A percentile compares a stretch with the other conserved stretches of the same genome.
Evolutionary conservation across 2,329 filamentous ascomycete genomes (phyloP).

Genomic region (Talaromyces piceae): DNA sequence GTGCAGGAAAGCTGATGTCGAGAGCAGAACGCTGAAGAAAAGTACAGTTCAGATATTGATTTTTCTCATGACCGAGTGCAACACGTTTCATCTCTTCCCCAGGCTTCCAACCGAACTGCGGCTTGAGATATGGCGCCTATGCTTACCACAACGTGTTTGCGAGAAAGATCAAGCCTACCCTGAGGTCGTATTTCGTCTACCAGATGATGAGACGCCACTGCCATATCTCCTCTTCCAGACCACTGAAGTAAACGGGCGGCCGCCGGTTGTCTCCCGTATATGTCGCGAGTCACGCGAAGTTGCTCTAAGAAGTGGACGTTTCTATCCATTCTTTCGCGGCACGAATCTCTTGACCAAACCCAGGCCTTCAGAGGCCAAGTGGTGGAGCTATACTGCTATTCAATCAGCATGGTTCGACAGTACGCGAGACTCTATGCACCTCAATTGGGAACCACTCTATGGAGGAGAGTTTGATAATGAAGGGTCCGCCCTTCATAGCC

Average conservation of each 20-base stretch:
- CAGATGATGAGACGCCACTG: neutral
- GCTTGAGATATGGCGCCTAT: slow-evolving; percentile 4
- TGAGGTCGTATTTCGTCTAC: neutral
- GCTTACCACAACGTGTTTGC: slow-evolving; percentile 1
- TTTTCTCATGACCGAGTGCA: no score
- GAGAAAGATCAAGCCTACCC: neutral
- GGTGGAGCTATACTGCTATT: neutral
- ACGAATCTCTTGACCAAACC: neutral
- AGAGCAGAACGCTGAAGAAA: no score
- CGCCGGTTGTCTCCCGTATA: slow-evolving; percentile 4
- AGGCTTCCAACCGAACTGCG: slow-evolving; percentile 3
- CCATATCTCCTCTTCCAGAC: slow-evolving; percentile 5
- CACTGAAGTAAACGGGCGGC: neutral
- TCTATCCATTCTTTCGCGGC: neutral
- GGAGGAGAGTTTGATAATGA: neutral
- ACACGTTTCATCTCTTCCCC: slow-evolving; percentile 1
- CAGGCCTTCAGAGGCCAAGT: neutral
- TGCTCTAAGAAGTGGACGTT: neutral
- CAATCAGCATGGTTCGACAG: slow-evolving; percentile 1
- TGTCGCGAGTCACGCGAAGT: slow-evolving; percentile 2
- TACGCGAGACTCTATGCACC: neutral
- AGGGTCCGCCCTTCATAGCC: slow-evolving; percentile 1
- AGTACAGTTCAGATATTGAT: no score
- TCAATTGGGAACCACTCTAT: slow-evolving; percentile 1
- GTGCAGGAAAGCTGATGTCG: no score